A percentile compares a stretch with the other conserved stretches of the same genome.
phyloP scores from a whole-genome alignment of 2,329 filamentous ascomycete genomes.

The Leptographium procerum region DNA sequence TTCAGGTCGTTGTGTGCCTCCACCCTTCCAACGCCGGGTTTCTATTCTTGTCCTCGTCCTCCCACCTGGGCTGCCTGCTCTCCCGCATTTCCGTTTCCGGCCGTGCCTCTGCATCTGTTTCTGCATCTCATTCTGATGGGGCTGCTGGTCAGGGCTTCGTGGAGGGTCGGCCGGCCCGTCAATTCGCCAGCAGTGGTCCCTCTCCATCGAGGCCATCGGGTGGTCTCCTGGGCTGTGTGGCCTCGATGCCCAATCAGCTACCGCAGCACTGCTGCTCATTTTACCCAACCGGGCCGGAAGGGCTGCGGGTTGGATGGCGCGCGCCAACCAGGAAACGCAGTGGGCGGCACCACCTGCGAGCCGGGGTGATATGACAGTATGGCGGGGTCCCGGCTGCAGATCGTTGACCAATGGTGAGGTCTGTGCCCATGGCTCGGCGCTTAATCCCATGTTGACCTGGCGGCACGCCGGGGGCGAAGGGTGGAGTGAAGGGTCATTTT shows the following conservation, averaged over 20 bases:
- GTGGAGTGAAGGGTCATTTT: too few species aligned
- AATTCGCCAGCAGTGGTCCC: background rate
- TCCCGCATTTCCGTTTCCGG: background rate
- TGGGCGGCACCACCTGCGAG: background rate
- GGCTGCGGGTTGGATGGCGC: slow-evolving; percentile 24
- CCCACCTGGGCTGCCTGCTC: background rate
- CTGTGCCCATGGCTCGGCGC: slow-evolving; percentile 12
- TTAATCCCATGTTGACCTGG: slow-evolving; percentile 9
- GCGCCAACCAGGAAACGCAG: slow-evolving; percentile 21
- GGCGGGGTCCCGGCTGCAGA: slow-evolving; percentile 1
- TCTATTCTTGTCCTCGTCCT: background rate
- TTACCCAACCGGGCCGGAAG: slow-evolving; percentile 16
- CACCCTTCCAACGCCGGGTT: background rate
- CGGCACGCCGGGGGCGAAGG: background rate
- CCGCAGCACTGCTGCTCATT: slow-evolving; percentile 21
- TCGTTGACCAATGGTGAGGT: slow-evolving; percentile 14
- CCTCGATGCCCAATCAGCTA: slow-evolving; percentile 21
- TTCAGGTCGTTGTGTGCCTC: too few species aligned
- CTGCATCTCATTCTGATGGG: background rate
- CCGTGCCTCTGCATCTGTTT: background rate
- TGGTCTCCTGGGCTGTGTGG: background rate
- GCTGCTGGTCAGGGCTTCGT: background rate
- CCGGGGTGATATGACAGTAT: background rate
- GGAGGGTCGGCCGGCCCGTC: background rate
- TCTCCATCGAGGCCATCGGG: background rate